These are phyloP conservation scores for Talaromyces sp. DNA, from an alignment of 2,329 filamentous ascomycete genomes.

Conservation along the genomic window DNA sequence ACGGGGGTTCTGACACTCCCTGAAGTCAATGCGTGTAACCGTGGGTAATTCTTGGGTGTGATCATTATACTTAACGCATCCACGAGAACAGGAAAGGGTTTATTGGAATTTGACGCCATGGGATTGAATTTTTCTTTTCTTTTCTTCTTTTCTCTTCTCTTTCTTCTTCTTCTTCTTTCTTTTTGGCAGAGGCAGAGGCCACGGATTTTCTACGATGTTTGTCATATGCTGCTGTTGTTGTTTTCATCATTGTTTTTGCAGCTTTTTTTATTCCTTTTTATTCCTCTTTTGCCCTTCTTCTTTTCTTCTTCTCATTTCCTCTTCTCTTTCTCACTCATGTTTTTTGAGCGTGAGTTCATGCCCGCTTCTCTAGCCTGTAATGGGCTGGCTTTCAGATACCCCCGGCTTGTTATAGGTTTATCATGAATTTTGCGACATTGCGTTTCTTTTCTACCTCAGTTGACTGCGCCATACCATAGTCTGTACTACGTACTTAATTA, in stretches of 20 bases:
- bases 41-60: background rate
- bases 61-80: background rate
- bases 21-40: background rate
- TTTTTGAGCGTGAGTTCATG: background rate
- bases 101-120: background rate
- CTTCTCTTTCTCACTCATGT: background rate
- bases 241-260: background rate
- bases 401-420: constrained; percentile 4
- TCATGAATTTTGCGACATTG: background rate
- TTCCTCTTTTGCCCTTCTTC: background rate
- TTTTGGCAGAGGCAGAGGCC: background rate
- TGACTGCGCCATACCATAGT: background rate
- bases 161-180: background rate
- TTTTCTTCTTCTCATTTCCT: background rate
- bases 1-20: background rate
- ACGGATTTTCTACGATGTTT: background rate
- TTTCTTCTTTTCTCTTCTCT: background rate
- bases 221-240: background rate
- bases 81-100: background rate
- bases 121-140: background rate
- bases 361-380: constrained; percentile 3
- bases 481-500: background rate
- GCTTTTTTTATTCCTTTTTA: background rate
- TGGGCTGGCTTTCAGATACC: constrained; percentile 13
- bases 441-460: background rate